Base-by-base conservation (phyloP, 2,329 filamentous ascomycete genomes). In the Tolypocladium cylindrosporum region DNA sequence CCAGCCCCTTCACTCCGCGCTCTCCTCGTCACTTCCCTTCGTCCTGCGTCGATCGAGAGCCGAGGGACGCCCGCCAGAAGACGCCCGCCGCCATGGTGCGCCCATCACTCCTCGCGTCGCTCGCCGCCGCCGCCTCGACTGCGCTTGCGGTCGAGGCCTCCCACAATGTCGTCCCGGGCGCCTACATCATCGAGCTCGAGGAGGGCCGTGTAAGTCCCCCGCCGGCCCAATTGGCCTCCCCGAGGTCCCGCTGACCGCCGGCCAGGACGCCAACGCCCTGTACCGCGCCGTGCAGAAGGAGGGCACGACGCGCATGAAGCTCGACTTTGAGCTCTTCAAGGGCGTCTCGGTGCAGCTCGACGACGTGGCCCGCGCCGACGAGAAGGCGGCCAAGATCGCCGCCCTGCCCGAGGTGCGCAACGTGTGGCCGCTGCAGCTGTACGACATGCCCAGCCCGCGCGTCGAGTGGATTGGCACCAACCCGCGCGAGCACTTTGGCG, bases 311-410 rank as follows among this genome's bases (percentile, higher is more conserved):
- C 77, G 77, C 56, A 75, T 79, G 73, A 74, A 76, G 57, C 73
- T 81, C 58, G 71, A 78, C 61, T 79, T 74, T 63, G 72, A 75
- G 61, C 70, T 83, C 21, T 83, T 83, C 74, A 79, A 77, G 63
- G 80, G 80, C 56, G 75, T 74, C 2, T 82, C 81, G 1, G 76
- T 83, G 59, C 75, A 80, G 63, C 75, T 83, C 65, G 71, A 77
- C 56, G 73, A 82, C 58, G 55, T 73, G 51, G 67, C 73, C n/a
- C 74, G 71, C 34, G 75, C 78, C 37, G 73, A 77, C 31, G 68
- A 75, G 39, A 69, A 75, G 57, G 75, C 75, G 1, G 65, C 67
- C 11, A 69, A 74, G 62, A 69, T 83, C 58, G 70, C 71, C 1
- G 63, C 66, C 7, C 66, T 79, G 56, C 69, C 76, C 0, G 73